A percentile compares a stretch with the other conserved stretches of the same genome.
These are phyloP conservation scores for Flaveria sonorensis DNA, from an alignment of 129 eudicot genomes.

Conservation along the genomic window DNA sequence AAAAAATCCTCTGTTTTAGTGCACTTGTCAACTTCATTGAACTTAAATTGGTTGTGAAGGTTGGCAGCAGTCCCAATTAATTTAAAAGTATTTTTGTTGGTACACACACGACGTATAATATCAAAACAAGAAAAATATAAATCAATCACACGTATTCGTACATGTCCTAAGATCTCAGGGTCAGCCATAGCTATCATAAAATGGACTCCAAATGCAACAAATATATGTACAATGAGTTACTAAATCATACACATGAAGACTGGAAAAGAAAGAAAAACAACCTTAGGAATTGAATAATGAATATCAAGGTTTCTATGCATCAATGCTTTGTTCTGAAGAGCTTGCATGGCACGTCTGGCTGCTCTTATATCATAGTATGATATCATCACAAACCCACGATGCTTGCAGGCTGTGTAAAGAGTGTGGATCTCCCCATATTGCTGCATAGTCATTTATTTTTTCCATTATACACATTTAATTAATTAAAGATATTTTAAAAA, in stretches of 20 bases:
- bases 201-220: too few relatives aligned
- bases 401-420: conserved; percentile 90
- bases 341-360: conserved; percentile 84
- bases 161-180: conserved; percentile 12
- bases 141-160: neutral
- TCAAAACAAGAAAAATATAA: neutral
- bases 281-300: conserved; percentile 91
- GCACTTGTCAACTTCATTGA: too few relatives aligned
- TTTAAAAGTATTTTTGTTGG: too few relatives aligned
- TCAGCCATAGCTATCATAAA: neutral
- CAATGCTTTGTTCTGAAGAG: conserved; percentile 77
- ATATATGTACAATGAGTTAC: neutral
- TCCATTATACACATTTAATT: neutral
- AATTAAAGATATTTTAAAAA: neutral
- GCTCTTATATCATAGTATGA: conserved; percentile 94
- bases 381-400: conserved; percentile 91
- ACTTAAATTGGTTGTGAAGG: too few relatives aligned
- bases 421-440: conserved; percentile 91
- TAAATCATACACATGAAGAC: conserved; percentile 17
- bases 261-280: conserved; percentile 27
- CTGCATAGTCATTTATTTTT: conserved; percentile 45
- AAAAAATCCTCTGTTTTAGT: too few relatives aligned
- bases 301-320: conserved; percentile 81
- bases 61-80: too few relatives aligned
- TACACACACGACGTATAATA: too few relatives aligned